A percentile compares a stretch with the other conserved stretches of the same genome.
phyloP scores from a whole-genome alignment of 2,329 filamentous ascomycete species.

The Ceratocystis smalleyi region DNA sequence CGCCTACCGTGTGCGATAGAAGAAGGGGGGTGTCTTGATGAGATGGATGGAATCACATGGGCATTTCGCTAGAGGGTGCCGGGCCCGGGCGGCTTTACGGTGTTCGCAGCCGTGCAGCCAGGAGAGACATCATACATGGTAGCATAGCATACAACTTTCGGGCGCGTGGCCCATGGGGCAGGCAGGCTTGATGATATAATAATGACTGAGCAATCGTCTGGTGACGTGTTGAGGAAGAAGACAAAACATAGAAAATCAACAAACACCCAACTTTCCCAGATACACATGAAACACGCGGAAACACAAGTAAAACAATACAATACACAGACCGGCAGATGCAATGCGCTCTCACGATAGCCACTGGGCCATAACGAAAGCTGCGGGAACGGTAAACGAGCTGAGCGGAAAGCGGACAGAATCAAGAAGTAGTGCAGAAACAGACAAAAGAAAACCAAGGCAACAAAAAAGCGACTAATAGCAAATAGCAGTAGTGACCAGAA shows the following conservation, averaged over 20 bases:
- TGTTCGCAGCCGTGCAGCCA: neutral
- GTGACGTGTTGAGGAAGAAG: neutral
- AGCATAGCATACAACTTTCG: neutral
- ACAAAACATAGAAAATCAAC: neutral
- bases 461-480: neutral
- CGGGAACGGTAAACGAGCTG: too few relatives aligned
- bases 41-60: slow-evolving; percentile 40
- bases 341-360: neutral
- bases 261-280: neutral
- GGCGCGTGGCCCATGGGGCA: neutral
- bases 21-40: slow-evolving; percentile 31
- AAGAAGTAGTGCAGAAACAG: neutral
- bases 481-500: neutral
- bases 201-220: neutral
- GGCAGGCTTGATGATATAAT: neutral
- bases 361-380: neutral
- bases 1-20: slow-evolving; percentile 22
- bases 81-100: too few relatives aligned
- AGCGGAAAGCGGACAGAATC: neutral
- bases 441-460: neutral
- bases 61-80: slow-evolving; percentile 18
- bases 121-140: neutral
- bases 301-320: neutral
- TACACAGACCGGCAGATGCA: neutral
- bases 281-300: neutral